Base-by-base conservation (phyloP, 1,139 yeast species). In the Arxiozyma telluris region DNA sequence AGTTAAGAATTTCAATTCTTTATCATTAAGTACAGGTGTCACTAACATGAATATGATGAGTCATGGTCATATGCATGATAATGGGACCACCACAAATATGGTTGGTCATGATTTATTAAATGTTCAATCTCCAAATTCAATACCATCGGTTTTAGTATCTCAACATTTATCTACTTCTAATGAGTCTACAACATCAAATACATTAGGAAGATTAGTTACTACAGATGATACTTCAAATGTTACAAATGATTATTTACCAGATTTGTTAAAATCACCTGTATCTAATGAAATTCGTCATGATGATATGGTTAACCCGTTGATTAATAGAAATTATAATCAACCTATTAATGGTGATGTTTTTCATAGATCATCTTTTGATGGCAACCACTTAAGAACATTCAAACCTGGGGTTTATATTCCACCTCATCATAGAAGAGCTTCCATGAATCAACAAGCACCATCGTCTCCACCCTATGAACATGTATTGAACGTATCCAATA, bases 391-490 rank as follows among this genome's bases (percentile, higher is more conserved):
- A 34, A 34, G n/a, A 38, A 70, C 70, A 48, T 57, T 53, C 41
- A 65, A 63, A 54, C 57, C 66, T 1, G 69, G 69, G 5, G 61
- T 65, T 34, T 77, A 77, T 57, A 69, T 77, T 18, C 80, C 79
- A 38, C 81, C 81, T 15, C 80, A 77, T 57, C 79, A 76, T 54
- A 69, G 81, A 59, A 69, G 72, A 55, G 69, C 66, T 49, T 58
- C 59, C 39, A 54, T 58, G n/a, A 50, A 57, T 21, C 45, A 25
- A 44, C 18, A 21, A n/a, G 4, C n/a, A 6, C 12, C 39, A 15
- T 34, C 47, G 17, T 27, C 47, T 15, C 34, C 59, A 7, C 54
- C 63, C 1, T 59, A 59, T 42, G 68, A 64, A 42, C 61, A 63
- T 9, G 58, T 62, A 1, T 53, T 65, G 43, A 59, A 64, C 4